phyloP scores from a whole-genome alignment of 306 rosid species.

The Boehmeria nivea region DNA sequence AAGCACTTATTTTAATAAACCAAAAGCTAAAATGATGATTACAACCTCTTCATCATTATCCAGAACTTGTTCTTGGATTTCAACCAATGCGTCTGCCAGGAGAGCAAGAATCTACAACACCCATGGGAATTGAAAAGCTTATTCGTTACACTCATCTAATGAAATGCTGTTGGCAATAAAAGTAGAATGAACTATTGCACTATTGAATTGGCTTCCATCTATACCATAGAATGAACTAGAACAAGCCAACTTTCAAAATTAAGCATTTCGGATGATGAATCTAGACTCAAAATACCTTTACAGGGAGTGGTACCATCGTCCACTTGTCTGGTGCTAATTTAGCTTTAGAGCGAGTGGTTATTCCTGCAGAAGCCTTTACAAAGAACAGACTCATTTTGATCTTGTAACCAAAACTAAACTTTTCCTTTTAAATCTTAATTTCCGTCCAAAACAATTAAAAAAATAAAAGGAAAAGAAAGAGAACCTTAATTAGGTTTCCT shows the following conservation, averaged over 20 bases:
- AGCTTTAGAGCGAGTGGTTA: constrained; percentile 87
- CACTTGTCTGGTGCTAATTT: constrained; percentile 87
- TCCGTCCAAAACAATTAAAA: no score
- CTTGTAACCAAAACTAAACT: no score
- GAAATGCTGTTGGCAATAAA: not conserved
- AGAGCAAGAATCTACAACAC: constrained; percentile 70
- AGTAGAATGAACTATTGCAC: no score
- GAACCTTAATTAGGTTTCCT: constrained; percentile 70
- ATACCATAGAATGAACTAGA: no score
- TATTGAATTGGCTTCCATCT: no score
- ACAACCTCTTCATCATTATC: constrained; percentile 61
- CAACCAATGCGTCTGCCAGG: constrained; percentile 74
- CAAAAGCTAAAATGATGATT: no score
- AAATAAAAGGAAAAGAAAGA: not conserved
- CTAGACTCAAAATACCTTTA: constrained; percentile 46
- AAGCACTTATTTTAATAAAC: no score
- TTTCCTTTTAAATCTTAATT: no score
- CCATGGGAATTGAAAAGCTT: constrained; percentile 2
- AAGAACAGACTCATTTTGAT: constrained; percentile 7
- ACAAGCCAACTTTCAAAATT: not conserved
- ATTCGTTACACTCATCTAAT: not conserved
- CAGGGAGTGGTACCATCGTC: constrained; percentile 75
- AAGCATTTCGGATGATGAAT: constrained; percentile 4
- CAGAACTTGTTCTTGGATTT: constrained; percentile 82
- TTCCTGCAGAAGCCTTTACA: constrained; percentile 57